Conservation (phyloP, 305 asterid genomes). For the Solanum aculeatissimum region DNA sequence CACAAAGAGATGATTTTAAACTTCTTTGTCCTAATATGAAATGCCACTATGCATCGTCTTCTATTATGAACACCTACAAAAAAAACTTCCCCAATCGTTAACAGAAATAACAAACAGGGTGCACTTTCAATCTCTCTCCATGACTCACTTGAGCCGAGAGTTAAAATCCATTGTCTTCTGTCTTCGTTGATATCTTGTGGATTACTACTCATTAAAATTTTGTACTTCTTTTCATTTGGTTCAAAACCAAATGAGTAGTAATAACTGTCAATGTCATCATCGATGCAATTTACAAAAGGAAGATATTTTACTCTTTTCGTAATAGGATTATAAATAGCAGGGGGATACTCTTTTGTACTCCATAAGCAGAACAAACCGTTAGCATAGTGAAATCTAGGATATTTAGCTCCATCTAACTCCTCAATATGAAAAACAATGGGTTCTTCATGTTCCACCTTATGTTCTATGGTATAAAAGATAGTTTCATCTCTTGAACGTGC, state of each 20-base stretch:
- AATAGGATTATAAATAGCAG: background rate
- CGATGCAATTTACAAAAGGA: background rate
- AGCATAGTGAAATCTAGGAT: background rate
- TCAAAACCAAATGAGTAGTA: background rate
- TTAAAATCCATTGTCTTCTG: background rate
- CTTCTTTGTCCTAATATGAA: background rate
- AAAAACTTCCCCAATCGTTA: background rate
- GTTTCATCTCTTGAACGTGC: background rate
- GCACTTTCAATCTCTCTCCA: background rate
- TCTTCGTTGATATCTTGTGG: background rate
- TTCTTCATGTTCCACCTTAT: background rate
- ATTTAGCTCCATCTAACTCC: background rate
- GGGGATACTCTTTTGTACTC: background rate
- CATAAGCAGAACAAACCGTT: background rate
- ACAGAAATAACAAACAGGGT: background rate
- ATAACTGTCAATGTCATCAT: background rate
- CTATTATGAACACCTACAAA: background rate
- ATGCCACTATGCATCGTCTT: background rate
- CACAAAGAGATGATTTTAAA: background rate
- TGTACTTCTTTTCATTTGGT: too few relatives aligned
- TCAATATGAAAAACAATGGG: background rate
- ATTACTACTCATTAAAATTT: too few relatives aligned
- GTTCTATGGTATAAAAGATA: background rate
- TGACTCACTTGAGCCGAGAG: background rate
- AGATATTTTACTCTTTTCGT: background rate